These are phyloP conservation scores for Daldinia sp. DNA, from an alignment of 2,329 filamentous ascomycete genomes.

Conservation along the genomic window DNA sequence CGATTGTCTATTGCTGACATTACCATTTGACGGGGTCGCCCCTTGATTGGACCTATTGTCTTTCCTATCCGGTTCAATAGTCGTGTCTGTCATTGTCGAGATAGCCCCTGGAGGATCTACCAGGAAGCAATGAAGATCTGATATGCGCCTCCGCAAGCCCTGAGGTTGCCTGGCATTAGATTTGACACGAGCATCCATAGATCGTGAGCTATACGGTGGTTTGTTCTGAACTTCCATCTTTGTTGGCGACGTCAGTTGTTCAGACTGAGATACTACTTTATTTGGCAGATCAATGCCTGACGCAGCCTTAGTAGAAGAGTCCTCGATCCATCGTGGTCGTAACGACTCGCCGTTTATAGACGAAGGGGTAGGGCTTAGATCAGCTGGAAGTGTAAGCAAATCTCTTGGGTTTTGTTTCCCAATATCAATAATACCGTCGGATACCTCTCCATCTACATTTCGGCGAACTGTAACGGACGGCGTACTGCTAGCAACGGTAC, in stretches of 20 bases:
- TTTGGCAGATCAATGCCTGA: neutral
- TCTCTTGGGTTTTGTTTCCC: constrained; percentile 37
- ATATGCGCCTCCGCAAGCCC: constrained; percentile 40
- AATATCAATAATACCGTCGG: constrained; percentile 32
- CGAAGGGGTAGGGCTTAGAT: constrained; percentile 30
- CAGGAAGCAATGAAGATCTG: constrained; percentile 40
- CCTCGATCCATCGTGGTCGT: constrained; percentile 3
- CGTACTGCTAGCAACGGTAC: constrained; percentile 28
- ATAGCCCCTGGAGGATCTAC: constrained; percentile 19
- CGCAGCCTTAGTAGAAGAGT: neutral
- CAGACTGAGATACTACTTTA: constrained; percentile 4
- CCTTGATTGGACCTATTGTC: constrained; percentile 8
- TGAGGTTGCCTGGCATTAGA: constrained; percentile 26
- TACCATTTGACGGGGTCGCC: constrained; percentile 17
- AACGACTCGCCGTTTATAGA: constrained; percentile 27
- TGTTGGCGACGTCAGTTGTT: constrained; percentile 15
- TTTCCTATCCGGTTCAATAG: neutral
- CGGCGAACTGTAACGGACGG: constrained; percentile 39
- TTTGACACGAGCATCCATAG: constrained; percentile 6
- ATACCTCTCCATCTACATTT: constrained; percentile 25
- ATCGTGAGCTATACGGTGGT: constrained; percentile 8
- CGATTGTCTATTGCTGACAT: constrained; percentile 20
- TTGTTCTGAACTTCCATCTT: constrained; percentile 11
- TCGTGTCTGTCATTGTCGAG: neutral
- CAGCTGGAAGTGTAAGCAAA: constrained; percentile 38